A percentile compares a stretch with the other conserved stretches of the same genome.
phyloP scores from a whole-genome alignment of 1,139 yeast genomes.

The Wickerhamomyces sp. region DNA sequence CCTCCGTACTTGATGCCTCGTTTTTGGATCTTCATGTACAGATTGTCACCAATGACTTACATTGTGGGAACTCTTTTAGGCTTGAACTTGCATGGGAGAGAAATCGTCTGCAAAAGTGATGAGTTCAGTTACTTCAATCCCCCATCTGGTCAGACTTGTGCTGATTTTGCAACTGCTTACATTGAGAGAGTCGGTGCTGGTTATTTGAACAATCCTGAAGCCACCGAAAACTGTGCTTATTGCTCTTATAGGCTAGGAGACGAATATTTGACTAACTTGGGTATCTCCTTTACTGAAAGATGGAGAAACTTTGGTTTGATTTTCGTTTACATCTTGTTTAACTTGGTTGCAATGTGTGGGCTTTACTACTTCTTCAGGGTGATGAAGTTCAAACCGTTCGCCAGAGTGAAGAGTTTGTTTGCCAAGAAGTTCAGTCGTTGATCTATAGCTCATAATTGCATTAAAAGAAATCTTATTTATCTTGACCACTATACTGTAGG shows the following conservation, averaged over 20 bases:
- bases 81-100: constrained; percentile 46
- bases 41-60: constrained; percentile 66
- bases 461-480: too few species aligned
- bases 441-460: too few species aligned
- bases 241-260: constrained; percentile 53
- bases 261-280: constrained; percentile 41
- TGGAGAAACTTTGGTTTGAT: constrained; percentile 68
- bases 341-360: constrained; percentile 40
- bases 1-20: constrained; percentile 56
- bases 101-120: constrained; percentile 44
- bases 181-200: constrained; percentile 33
- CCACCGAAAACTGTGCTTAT: constrained; percentile 50
- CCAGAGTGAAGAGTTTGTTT: too few species aligned
- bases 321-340: constrained; percentile 52
- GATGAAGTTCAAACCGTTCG: constrained; percentile 6
- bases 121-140: constrained; percentile 54
- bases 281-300: constrained; percentile 40
- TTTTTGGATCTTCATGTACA: constrained; percentile 72
- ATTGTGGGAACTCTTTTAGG: constrained; percentile 55
- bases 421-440: too few species aligned
- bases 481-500: too few species aligned
- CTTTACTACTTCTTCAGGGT: constrained; percentile 34
- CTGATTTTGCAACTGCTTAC: constrained; percentile 39
- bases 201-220: constrained; percentile 47
- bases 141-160: constrained; percentile 57